Base-by-base conservation (phyloP, 1,139 yeast species). In the Candida sp. region DNA sequence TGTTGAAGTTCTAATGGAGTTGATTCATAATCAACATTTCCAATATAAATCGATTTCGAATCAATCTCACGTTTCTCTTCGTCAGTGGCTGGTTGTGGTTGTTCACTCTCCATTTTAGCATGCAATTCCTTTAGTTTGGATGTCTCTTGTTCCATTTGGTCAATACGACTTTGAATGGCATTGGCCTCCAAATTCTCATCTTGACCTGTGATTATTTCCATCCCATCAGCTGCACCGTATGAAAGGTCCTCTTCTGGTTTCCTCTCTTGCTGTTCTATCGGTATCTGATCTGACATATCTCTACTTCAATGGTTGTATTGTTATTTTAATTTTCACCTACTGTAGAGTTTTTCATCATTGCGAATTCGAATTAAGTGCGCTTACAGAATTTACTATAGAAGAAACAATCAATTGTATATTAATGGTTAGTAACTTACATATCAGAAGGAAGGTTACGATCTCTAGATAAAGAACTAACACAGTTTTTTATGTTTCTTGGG, bases 1-100 rank as follows among this genome's bases (percentile, higher is more conserved):
- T 84, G 82, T 59, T 89, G 95, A 35, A 91, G 71, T 55, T 87
- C 93, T 49, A 84, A 82, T 7, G 97, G 96, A 4, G 91, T 79
- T 3, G 91, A 68, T 9, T 80, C 84, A 55, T 84, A 84, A 56
- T 88, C 95, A 22, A 91, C 95, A 57, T 89, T 89, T 19, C 97
- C 96, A 21, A 91, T 88, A 61, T 86, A 91, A 22, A 91, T 76
- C 1, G 96, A 86, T 47, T 95, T 77, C 3, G 88, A 76, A 61
- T 91, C 98, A 22, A 68, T 59, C 42, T 74, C 80, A 45, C 66
- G 57, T 49, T 66, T 75, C 38, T 64, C 70, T 37, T 62, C 67
- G 38, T 65, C 70, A 7, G 54, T 49, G 25, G 44, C 51, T 29
- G 30, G 19, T 6, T 37, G 39, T n/a, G 47, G 49, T 4, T 46